phyloP scores from a whole-genome alignment of 495 filamentous ascomycete species.

The Schizothecium vesticola region DNA sequence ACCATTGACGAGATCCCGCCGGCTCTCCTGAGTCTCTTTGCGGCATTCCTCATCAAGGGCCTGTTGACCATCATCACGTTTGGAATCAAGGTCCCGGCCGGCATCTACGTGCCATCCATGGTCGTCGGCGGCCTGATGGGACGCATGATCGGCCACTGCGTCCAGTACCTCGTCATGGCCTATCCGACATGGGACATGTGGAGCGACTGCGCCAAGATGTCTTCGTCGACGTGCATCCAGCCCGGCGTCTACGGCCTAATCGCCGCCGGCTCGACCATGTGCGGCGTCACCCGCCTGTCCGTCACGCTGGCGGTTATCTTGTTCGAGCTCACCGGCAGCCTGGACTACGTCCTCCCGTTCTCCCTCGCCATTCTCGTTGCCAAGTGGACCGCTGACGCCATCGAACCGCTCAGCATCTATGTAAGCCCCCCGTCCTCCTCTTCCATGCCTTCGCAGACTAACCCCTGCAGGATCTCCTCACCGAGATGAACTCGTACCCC shows the following conservation, averaged over 20 bases:
- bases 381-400: constrained; percentile 96
- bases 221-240: constrained; percentile 78
- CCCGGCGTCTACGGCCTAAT: constrained; percentile 94
- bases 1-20: constrained; percentile 66
- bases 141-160: constrained; percentile 76
- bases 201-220: constrained; percentile 61
- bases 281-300: constrained; percentile 88
- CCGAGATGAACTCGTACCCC: constrained; percentile 95
- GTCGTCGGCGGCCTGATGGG: constrained; percentile 93
- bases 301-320: constrained; percentile 93
- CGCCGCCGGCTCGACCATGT: constrained; percentile 95
- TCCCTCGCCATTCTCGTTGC: constrained; percentile 86
- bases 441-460: not conserved
- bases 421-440: constrained; percentile 38
- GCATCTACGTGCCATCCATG: constrained; percentile 98
- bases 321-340: constrained; percentile 89
- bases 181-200: constrained; percentile 70
- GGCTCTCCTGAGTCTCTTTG: constrained; percentile 61
- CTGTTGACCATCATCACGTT: constrained; percentile 84
- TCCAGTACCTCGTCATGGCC: constrained; percentile 74
- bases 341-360: constrained; percentile 94
- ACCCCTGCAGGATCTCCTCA: constrained; percentile 67
- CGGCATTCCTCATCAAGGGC: constrained; percentile 86
- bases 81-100: constrained; percentile 90
- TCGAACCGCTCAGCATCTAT: constrained; percentile 94